Base-by-base conservation (phyloP, 176 grass and related monocot genomes). In the Raddia distichophylla region DNA sequence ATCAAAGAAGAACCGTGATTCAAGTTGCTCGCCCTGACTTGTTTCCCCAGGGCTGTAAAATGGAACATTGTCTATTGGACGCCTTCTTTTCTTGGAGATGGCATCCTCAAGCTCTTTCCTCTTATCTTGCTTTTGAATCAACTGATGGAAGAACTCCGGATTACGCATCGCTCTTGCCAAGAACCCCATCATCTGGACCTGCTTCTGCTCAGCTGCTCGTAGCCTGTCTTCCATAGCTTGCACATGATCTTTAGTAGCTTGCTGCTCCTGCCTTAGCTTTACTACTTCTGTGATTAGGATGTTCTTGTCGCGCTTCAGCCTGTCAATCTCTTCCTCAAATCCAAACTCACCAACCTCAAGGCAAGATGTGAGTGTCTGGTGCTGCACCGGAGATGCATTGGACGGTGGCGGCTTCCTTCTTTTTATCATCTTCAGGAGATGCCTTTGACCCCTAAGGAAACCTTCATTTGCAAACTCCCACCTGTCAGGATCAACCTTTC, bases 391-490 rank as follows among this genome's bases (percentile, higher is more conserved):
- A 54, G 67, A 64, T 47, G 17, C 77, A 73, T 80, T 66, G 52
- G 83, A 73, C 7, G 78, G 64, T 2, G 85, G 67, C 61, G 86
- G 67, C 74, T 94, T 97, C 74, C 95, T 97, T 71, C 95, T 87
- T 49, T 91, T 97, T 74, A 97, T 92, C 50, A 33, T 91, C 82
- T 92, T 97, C 34, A 97, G 82, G 22, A 94, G 90, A 82, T 92
- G 87, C 73, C 83, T 94, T 77, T 94, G 95, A 60, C 86, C 86
- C 75, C 86, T 88, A 45, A 94, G 88, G 78, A 97, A 97, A 79
- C 90, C 87, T 80, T 97, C 92, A 74, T 91, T 94, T 73, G 95
- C 92, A 87, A 97, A 97, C 82, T 97, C 95, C 95, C 95, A 97
- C 83, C 82, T 92, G 53, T 97, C 92, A 80, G 95, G 92, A 77